Base-by-base conservation (phyloP, 1,139 yeast genomes). In the Hyphopichia fennica region DNA sequence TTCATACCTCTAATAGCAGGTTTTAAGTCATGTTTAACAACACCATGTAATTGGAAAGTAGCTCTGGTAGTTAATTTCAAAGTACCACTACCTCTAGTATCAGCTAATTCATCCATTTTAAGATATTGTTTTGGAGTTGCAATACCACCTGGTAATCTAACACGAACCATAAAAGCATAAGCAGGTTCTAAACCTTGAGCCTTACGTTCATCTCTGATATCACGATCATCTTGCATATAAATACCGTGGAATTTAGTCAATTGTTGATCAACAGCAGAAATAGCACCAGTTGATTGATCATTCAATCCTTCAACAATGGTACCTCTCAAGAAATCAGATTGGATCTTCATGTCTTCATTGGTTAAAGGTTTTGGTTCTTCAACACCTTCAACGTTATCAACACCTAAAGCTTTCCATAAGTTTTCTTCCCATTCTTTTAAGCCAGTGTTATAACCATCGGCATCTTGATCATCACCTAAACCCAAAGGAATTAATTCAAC, bases 171-270 rank as follows among this genome's bases (percentile, higher is more conserved):
- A 64, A 93, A 93, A 17, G 95, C 79, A 63, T 88, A 93, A 39
- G 96, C 96, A 19, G 99, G 98, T 67, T 93, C 99, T 51, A 87
- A 65, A 37, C 98, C 98, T 62, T 87, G 87, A 38, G 88, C 79
- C 69, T 90, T 91, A 61, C 98, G 84, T 53, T 87, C 87, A 45
- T 91, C 98, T 64, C 98, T 82, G 45, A 93, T 75, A 67, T 93
- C 99, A 70, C 99, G 88, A 63, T 93, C 98, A 65, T 93, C 98
- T 73, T 93, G 99, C 96, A 91, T 90, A 65, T 93, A 93, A 52
- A 91, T 90, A 68, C 99, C 99, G 63, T 93, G 98, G 80, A 93
- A 93, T 67, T 93, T 93, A 52, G 97, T 90, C 63, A 93, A 70
- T 68, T 90, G 97, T 69, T 90, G 96, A 65, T 90, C 97, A 45